These are phyloP conservation scores for Suhomyces atakaporum DNA, from an alignment of 1,139 yeast genomes.

Conservation along the genomic window DNA sequence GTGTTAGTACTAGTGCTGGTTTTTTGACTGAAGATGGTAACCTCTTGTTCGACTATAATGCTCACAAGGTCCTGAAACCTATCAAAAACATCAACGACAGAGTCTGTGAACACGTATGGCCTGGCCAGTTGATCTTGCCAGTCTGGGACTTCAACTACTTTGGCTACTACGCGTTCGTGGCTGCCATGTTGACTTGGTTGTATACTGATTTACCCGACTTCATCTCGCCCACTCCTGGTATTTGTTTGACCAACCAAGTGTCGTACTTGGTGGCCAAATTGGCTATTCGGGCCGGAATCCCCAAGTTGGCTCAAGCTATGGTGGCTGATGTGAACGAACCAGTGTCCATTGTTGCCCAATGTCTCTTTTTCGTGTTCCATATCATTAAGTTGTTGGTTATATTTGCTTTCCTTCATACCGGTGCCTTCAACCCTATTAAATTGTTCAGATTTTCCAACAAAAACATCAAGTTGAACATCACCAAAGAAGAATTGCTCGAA, in stretches of 20 bases:
- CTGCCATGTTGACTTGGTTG: conserved; percentile 67
- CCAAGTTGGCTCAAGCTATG: conserved; percentile 45
- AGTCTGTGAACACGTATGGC: conserved; percentile 69
- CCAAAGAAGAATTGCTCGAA: conserved; percentile 57
- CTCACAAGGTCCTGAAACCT: conserved; percentile 46
- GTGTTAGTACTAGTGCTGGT: conserved; percentile 78
- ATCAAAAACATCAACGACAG: conserved; percentile 46
- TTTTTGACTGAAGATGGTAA: conserved; percentile 82
- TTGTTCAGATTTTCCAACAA: conserved; percentile 29
- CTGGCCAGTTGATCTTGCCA: conserved; percentile 88
- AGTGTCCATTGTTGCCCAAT: conserved; percentile 54
- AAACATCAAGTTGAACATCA: conserved; percentile 37
- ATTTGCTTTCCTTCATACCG: conserved; percentile 61
- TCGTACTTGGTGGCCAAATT: conserved; percentile 38
- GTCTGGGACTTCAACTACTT: conserved; percentile 64
- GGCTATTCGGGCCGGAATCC: conserved; percentile 36
- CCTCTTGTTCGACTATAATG: conserved; percentile 63
- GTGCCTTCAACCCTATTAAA: conserved; percentile 72
- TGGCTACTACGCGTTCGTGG: conserved; percentile 46
- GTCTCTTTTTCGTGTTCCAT: conserved; percentile 72
- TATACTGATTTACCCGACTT: conserved; percentile 91
- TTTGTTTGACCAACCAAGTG: conserved; percentile 71
- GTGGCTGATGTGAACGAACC: conserved; percentile 47
- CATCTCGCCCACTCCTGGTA: conserved; percentile 90
- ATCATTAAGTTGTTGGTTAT: conserved; percentile 59